Percentiles rank a stretch among this genome's conserved stretches.
Conservation (phyloP, 768 basidiomycete species). For the Ephemerocybe angulata region DNA sequence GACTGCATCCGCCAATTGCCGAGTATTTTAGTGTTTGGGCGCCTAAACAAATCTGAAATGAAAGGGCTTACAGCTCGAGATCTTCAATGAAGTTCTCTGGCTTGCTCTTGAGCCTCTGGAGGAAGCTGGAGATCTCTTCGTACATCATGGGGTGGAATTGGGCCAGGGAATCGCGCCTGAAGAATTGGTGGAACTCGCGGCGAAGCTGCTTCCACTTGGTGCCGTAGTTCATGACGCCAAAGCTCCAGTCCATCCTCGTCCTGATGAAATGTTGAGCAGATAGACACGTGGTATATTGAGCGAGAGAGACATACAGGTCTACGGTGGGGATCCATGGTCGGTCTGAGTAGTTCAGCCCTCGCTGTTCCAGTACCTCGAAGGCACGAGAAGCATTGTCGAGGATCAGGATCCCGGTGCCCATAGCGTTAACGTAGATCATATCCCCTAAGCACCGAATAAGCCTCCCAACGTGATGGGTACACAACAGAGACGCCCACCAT, state of each 20-base stretch:
- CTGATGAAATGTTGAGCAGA: constrained; percentile 8
- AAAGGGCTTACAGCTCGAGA: constrained; percentile 23
- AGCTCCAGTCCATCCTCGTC: constrained; percentile 22
- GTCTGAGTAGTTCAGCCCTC: constrained; percentile 15
- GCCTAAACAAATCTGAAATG: neutral
- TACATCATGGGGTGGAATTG: constrained; percentile 22
- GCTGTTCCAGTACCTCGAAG: constrained; percentile 15
- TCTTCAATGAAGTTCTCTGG: constrained; percentile 24
- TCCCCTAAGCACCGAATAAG: constrained; percentile 7
- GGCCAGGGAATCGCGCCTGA: constrained; percentile 20
- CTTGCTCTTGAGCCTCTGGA: constrained; percentile 16
- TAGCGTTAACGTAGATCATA: constrained; percentile 11
- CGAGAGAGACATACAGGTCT: neutral
- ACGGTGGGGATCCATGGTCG: constrained; percentile 7
- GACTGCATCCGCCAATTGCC: neutral
- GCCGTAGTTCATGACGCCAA: constrained; percentile 23
- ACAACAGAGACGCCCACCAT: neutral
- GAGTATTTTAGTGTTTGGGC: neutral
- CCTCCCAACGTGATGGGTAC: neutral
- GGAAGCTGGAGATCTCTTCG: constrained; percentile 18
- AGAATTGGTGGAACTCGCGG: constrained; percentile 21
- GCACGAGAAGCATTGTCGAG: constrained; percentile 6
- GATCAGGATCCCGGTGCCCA: constrained; percentile 13
- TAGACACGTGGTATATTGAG: neutral
- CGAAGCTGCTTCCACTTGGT: constrained; percentile 26